Evolutionary conservation across 139 green algal species (phyloP), one percentile per base, ranked within the genome.

Genomic region (Zygnema cylindricum): DNA sequence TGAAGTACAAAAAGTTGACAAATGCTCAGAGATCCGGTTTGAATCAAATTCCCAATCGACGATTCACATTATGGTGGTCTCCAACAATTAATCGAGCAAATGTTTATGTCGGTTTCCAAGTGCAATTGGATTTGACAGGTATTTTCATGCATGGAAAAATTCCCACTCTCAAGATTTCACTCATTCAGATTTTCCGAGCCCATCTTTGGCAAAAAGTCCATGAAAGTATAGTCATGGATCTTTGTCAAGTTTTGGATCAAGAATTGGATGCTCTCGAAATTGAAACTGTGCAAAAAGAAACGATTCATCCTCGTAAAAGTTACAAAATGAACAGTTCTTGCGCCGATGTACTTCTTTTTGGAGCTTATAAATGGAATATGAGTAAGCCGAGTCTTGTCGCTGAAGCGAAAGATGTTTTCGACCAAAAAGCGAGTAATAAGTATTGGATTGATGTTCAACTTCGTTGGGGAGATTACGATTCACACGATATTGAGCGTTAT

Each of bases 71-170:
- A 69, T 99, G 97, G 97, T 99, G 97, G 97, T 96, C 93, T 1
- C 97, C 97, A 69, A 99, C 97, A 81, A 99, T 99, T 95, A 99
- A 99, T 94, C 93, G 97, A 55, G 97, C 97, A 87, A 99, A 99
- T 92, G 97, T 99, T 88, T 99, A 99, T 91, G 97, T 99, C 39
- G 97, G 97, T 73, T 99, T 99, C 95, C 97, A 99, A 91, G 95
- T 98, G 69, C 97, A 99, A 94, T 96, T 99, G 71, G 97, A 99
- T 92, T 94, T 99, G n/a, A 99, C 97, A 0, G 97, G 97, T 91
- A 99, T 99, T 92, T 99, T 99, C 95, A 99, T 99, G 97, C 95
- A 98, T 88, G 97, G 97, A 92, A 99, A 99, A 94, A 99, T 99
- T 85, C 97, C 97, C 57, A 99, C 97, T 57, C 95, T 99, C 76